Percentiles rank a stretch among this genome's conserved stretches.
Conservation (phyloP, 2,329 filamentous ascomycete genomes). For the Elsinoe perseae region DNA sequence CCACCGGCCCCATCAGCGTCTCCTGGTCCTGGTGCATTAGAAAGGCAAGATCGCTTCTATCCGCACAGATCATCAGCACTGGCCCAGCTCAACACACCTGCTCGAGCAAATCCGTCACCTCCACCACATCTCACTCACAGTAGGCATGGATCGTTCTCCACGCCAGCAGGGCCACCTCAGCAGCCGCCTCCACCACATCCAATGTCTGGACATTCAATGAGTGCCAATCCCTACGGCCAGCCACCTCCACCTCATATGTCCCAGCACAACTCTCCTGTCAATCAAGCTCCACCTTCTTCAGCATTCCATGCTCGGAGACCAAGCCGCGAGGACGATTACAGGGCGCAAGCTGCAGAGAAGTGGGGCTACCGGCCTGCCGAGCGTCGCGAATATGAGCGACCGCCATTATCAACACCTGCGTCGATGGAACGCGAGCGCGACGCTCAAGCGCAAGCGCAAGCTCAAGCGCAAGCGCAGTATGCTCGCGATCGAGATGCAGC, state of each 20-base stretch:
- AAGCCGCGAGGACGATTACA: slow-evolving; percentile 5
- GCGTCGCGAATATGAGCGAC: slow-evolving; percentile 4
- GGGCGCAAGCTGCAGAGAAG: neutral
- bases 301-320: slow-evolving; percentile 3
- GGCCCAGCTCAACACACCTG: slow-evolving; percentile 24
- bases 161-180: slow-evolving; percentile 19
- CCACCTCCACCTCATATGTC: slow-evolving; percentile 14
- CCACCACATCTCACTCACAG: slow-evolving; percentile 30
- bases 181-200: slow-evolving; percentile 19
- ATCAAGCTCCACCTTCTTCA: neutral
- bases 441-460: slow-evolving; percentile 14
- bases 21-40: slow-evolving; percentile 21
- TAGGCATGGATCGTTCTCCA: slow-evolving; percentile 23
- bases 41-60: slow-evolving; percentile 28
- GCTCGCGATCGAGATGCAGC: neutral
- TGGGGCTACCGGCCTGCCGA: slow-evolving; percentile 9
- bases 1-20: slow-evolving; percentile 22
- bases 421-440: slow-evolving; percentile 20
- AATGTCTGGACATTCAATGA: slow-evolving; percentile 16
- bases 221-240: slow-evolving; percentile 7
- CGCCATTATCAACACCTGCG: neutral
- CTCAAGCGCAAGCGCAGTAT: slow-evolving; percentile 10
- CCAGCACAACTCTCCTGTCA: slow-evolving; percentile 13
- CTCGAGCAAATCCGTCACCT: slow-evolving; percentile 29
- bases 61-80: slow-evolving; percentile 25